phyloP scores from a whole-genome alignment of 2,329 filamentous ascomycete species.

The Cytospora piceae region DNA sequence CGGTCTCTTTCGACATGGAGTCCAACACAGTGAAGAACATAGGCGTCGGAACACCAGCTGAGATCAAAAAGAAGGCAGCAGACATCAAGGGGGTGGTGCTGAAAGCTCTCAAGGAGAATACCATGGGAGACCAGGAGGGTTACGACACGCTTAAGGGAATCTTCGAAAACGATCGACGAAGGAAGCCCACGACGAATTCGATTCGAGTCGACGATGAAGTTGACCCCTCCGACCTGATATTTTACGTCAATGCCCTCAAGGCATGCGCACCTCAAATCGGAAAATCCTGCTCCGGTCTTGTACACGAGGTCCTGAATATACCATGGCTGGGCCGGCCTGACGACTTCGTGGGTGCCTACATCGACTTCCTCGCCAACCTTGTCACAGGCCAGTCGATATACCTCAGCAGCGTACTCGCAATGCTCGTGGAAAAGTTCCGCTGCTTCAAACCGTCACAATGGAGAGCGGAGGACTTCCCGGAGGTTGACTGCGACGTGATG shows the following conservation, averaged over 20 bases:
- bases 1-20: constrained; percentile 61
- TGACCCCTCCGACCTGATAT: constrained; percentile 59
- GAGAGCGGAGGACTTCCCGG: constrained; percentile 56
- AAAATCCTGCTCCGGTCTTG: constrained; percentile 61
- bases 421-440: constrained; percentile 79
- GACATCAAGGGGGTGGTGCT: constrained; percentile 60
- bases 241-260: constrained; percentile 66
- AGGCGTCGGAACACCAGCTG: constrained; percentile 55
- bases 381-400: constrained; percentile 83
- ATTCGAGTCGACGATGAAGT: constrained; percentile 50
- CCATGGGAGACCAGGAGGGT: constrained; percentile 60
- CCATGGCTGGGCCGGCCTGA: constrained; percentile 69
- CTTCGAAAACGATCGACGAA: constrained; percentile 55
- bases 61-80: constrained; percentile 60
- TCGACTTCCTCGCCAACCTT: constrained; percentile 70
- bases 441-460: constrained; percentile 52
- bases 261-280: constrained; percentile 64
- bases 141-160: constrained; percentile 65
- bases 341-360: constrained; percentile 68
- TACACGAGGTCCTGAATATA: constrained; percentile 62
- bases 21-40: constrained; percentile 61
- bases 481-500: constrained; percentile 66
- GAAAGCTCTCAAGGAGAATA: constrained; percentile 60
- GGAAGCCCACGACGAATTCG: constrained; percentile 37
- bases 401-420: constrained; percentile 72